A percentile compares a stretch with the other conserved stretches of the same genome.
These are phyloP conservation scores for Suillus tomentosus DNA, from an alignment of 768 basidiomycete species.

Conservation along the genomic window DNA sequence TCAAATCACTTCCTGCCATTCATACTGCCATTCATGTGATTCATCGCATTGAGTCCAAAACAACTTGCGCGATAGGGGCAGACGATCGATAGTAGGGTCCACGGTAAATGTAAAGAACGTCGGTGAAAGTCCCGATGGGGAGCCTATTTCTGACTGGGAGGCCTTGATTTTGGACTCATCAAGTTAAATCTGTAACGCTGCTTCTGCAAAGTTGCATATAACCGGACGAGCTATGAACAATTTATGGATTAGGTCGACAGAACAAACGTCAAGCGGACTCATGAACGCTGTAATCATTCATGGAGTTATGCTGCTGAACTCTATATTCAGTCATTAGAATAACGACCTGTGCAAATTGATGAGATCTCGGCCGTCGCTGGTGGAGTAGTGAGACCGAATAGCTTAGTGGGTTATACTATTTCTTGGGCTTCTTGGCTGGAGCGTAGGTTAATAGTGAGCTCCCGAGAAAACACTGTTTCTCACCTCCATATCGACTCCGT, in stretches of 20 bases:
- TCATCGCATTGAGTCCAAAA: neutral
- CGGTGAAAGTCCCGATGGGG: neutral
- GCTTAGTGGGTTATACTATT: conserved; percentile 35
- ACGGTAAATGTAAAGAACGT: neutral
- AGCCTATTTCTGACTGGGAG: conserved; percentile 19
- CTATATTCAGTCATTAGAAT: neutral
- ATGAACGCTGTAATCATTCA: neutral
- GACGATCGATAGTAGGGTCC: conserved; percentile 34
- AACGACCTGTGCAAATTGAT: conserved; percentile 2
- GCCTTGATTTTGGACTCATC: neutral
- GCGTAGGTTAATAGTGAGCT: neutral
- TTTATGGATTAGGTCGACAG: neutral
- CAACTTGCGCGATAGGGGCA: conserved; percentile 13
- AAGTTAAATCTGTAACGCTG: neutral
- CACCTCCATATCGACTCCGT: conserved; percentile 93
- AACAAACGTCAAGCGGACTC: neutral
- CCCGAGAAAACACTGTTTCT: conserved; percentile 14
- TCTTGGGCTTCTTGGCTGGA: conserved; percentile 85
- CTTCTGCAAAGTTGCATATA: neutral
- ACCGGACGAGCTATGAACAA: neutral
- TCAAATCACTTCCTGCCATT: neutral
- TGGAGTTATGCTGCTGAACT: neutral
- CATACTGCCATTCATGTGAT: conserved; percentile 7
- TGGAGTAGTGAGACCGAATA: neutral
- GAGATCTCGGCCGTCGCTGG: neutral